phyloP scores from a whole-genome alignment of 2,329 filamentous ascomycete genomes.

The Colletotrichum brevisporum region DNA sequence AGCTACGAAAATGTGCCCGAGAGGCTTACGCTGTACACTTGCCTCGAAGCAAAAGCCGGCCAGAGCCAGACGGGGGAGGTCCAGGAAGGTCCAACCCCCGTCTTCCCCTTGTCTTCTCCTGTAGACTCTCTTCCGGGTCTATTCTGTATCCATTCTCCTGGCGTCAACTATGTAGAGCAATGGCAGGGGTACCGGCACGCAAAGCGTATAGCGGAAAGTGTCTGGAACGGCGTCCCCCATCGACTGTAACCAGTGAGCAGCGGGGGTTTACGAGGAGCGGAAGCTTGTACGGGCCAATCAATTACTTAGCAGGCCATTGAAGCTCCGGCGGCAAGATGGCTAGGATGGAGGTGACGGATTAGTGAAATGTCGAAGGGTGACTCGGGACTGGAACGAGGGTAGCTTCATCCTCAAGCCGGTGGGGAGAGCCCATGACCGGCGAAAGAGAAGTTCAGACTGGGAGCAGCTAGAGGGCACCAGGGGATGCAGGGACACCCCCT shows the following conservation, averaged over 20 bases:
- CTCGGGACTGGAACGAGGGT: conserved; percentile 24
- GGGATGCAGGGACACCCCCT: conserved; percentile 16
- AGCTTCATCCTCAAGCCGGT: conserved; percentile 29
- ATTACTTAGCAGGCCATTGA: conserved; percentile 19
- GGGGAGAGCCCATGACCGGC: conserved; percentile 18
- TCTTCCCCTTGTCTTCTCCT: conserved; percentile 12
- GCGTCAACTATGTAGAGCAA: conserved; percentile 1
- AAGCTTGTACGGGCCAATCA: conserved; percentile 24
- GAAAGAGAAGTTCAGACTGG: conserved; percentile 22
- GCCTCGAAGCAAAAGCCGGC: too few relatives aligned
- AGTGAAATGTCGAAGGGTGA: conserved; percentile 4
- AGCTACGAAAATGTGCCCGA: too few relatives aligned
- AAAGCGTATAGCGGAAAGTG: conserved; percentile 29
- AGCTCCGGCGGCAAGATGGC: conserved; percentile 4
- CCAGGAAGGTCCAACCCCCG: conserved; percentile 25
- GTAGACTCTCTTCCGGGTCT: conserved; percentile 1
- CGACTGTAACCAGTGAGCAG: conserved; percentile 23
- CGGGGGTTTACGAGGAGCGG: conserved; percentile 7
- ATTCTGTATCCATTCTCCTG: conserved; percentile 21
- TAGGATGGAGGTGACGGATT: neutral
- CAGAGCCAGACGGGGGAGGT: conserved; percentile 7
- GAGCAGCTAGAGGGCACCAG: conserved; percentile 9
- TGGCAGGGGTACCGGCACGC: conserved; percentile 2
- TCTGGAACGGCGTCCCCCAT: conserved; percentile 27
- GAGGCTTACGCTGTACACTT: too few relatives aligned